phyloP scores from a whole-genome alignment of 352 stramenopile species.

The Phytophthora tubulina region DNA sequence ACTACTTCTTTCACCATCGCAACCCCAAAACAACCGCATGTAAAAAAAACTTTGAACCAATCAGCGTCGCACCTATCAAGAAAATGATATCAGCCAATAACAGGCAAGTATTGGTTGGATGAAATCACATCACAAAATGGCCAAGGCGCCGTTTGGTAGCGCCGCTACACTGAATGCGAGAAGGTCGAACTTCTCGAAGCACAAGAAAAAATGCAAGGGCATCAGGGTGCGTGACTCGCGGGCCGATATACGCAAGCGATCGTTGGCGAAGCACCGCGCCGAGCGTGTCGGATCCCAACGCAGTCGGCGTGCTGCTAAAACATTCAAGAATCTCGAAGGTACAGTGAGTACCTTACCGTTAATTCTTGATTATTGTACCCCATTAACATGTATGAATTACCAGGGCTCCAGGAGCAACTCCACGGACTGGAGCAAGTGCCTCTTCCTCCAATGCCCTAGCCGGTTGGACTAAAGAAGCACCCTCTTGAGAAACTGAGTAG shows the following conservation, averaged over 20 bases:
- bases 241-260: neutral
- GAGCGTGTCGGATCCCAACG: slow-evolving; percentile 2
- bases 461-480: neutral
- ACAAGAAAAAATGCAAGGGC: slow-evolving; percentile 10
- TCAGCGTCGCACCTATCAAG: too few species aligned
- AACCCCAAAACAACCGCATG: slow-evolving; percentile 5
- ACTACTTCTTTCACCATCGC: slow-evolving; percentile 17
- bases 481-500: neutral
- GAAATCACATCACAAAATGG: slow-evolving; percentile 1
- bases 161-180: neutral
- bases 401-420: neutral
- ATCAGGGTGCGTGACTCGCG: neutral
- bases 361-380: neutral
- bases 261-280: slow-evolving; percentile 4
- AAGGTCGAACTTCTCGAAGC: slow-evolving; percentile 1
- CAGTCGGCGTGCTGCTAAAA: neutral
- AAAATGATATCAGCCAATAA: neutral
- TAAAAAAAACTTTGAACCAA: slow-evolving; percentile 9
- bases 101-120: neutral
- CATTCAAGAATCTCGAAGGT: slow-evolving; percentile 2
- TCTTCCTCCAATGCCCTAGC: neutral
- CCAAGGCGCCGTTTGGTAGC: slow-evolving; percentile 6
- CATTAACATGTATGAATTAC: neutral
- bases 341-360: neutral
- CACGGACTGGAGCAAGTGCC: neutral